Conservation (phyloP, 768 basidiomycete genomes). For the Hericium coralloides region DNA sequence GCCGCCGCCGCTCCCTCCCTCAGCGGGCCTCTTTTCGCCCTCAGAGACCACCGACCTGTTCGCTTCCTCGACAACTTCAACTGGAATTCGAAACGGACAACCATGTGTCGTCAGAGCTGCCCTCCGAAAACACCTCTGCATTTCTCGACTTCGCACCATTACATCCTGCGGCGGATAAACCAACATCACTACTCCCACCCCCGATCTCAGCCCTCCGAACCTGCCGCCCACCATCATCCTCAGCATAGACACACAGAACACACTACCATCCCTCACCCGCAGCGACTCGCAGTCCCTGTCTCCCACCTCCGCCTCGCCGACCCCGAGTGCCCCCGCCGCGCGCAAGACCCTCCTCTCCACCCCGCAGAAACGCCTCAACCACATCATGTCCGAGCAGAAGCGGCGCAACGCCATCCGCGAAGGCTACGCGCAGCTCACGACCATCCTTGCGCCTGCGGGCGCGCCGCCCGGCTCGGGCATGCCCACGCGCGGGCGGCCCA, state of each 20-base stretch:
- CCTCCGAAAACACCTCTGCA: not conserved
- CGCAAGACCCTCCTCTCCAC: constrained; percentile 67
- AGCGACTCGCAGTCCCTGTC: not conserved
- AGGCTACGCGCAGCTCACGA: constrained; percentile 80
- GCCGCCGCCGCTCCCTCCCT: constrained; percentile 55
- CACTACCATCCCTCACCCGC: not conserved
- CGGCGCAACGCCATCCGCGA: constrained; percentile 87
- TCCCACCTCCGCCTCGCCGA: constrained; percentile 3
- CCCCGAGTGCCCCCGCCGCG: constrained; percentile 13
- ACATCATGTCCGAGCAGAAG: constrained; percentile 93
- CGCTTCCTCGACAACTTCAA: constrained; percentile 75
- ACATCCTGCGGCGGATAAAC: not conserved
- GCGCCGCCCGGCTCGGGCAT: constrained; percentile 54
- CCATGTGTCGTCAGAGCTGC: not conserved
- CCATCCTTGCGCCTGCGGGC: constrained; percentile 74
- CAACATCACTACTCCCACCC: not conserved
- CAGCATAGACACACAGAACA: not conserved
- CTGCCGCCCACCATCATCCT: not conserved
- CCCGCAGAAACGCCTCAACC: constrained; percentile 83
- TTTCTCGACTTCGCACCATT: not conserved
- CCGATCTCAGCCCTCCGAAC: constrained; percentile 5
- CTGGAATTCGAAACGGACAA: constrained; percentile 45
- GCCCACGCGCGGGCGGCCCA: constrained; percentile 73
- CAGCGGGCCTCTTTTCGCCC: constrained; percentile 70
- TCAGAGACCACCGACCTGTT: constrained; percentile 73